These are phyloP conservation scores for Fusarium equiseti DNA, from an alignment of 2,329 filamentous ascomycete genomes.

Conservation along the genomic window DNA sequence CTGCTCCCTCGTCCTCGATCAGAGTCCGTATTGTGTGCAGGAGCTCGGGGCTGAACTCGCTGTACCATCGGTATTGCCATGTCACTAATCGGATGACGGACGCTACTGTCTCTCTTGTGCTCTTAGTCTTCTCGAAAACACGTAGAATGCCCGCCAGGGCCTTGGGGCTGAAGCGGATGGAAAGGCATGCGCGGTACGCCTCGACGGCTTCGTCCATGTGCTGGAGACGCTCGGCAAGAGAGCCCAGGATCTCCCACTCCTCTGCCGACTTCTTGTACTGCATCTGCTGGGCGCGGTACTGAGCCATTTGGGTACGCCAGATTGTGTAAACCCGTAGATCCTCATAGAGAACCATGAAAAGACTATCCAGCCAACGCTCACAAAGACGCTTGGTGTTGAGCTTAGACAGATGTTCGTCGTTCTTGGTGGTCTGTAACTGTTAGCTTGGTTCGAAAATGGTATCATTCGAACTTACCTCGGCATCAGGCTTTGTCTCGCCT, in stretches of 20 bases:
- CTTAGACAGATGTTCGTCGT: slow-evolving; percentile 82
- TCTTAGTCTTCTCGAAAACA: slow-evolving; percentile 81
- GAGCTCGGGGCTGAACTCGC: slow-evolving; percentile 95
- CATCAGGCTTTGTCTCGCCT: slow-evolving; percentile 77
- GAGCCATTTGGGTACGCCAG: slow-evolving; percentile 97
- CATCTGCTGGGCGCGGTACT: slow-evolving; percentile 92
- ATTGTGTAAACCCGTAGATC: slow-evolving; percentile 98
- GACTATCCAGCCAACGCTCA: slow-evolving; percentile 96
- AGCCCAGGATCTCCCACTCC: slow-evolving; percentile 97
- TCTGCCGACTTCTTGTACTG: slow-evolving; percentile 97
- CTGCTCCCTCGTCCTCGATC: slow-evolving; percentile 96
- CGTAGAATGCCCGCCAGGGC: slow-evolving; percentile 87
- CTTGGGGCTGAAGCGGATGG: slow-evolving; percentile 91
- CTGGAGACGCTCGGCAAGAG: slow-evolving; percentile 91
- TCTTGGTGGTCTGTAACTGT: slow-evolving; percentile 66
- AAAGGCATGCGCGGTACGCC: slow-evolving; percentile 89
- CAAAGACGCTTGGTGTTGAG: slow-evolving; percentile 98
- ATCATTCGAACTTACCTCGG: slow-evolving; percentile 66
- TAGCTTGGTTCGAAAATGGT: slow-evolving; percentile 17
- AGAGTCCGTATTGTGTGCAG: slow-evolving; percentile 89
- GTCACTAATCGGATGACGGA: slow-evolving; percentile 92
- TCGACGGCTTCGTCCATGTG: slow-evolving; percentile 92
- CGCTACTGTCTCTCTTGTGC: slow-evolving; percentile 83
- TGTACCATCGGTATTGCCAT: slow-evolving; percentile 99
- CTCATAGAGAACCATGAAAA: slow-evolving; percentile 99